Base-by-base conservation (phyloP, 2,329 filamentous ascomycete genomes). In the Trichoderma atroviride region DNA sequence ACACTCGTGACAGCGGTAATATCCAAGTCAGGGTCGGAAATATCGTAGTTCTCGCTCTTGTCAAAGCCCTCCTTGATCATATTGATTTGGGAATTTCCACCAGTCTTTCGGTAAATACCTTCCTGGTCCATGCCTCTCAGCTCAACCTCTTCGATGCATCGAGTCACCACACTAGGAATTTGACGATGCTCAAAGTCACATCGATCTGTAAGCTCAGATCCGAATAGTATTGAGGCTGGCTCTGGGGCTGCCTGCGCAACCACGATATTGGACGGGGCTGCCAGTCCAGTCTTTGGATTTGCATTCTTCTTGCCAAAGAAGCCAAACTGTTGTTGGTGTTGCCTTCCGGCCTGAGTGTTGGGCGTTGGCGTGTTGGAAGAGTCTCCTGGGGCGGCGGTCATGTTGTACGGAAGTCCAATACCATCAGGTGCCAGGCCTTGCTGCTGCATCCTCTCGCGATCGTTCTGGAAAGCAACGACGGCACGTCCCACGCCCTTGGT, bases 41-140 rank as follows among this genome's bases (percentile, higher is more conserved):
- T 96, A 78, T 98, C 95, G 77, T 89, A 96, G 76, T 95, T 92
- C 72, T 92, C 88, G 70, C 88, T 91, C 79, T 90, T 91, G 79
- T 97, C 94, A 78, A 99, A 98, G 14, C 94, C 94, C 73, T 94
- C 92, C 76, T 95, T 93, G 74, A 99, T 92, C 76, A 88, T 86
- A 79, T 97, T 96, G 78, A 97, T 92, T 79, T 96, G 93, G 10
- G 92, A 93, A 75, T 92, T 94, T 73, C 94, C 96, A 69, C 96
- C 96, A 62, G 94, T 97, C 85, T 99, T 99, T 76, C 96, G 90
- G 82, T 99, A 99, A 75, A 99, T 97, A 72, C 96, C 96, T 82
- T 98, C 96, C 74, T 96, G 88, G 75, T 98, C 94, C 93, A 99
- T 97, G 81, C 95, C 96, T 78, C 96, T 90, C 27, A 96, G 83